These are phyloP conservation scores for Arthroderma uncinatum DNA, from an alignment of 2,329 filamentous ascomycete species.

Conservation along the genomic window DNA sequence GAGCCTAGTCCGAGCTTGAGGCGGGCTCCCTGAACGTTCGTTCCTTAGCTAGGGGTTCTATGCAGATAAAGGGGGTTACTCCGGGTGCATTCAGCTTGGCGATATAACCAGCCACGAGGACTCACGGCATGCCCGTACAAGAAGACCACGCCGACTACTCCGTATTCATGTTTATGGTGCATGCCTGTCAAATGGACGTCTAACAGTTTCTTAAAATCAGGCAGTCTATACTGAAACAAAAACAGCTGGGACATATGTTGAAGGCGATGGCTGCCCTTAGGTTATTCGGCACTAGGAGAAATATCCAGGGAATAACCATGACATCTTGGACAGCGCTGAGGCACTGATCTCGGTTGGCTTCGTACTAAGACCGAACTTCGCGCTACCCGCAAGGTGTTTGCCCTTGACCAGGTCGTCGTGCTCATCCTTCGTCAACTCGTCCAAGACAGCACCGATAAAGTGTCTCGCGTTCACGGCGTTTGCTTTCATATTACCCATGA, in stretches of 20 bases:
- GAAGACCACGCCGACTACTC: too few relatives aligned
- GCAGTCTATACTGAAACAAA: not conserved
- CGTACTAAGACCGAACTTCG: constrained; percentile 75
- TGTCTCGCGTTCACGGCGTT: constrained; percentile 79
- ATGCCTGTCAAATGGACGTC: not conserved
- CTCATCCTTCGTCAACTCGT: constrained; percentile 69
- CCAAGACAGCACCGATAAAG: constrained; percentile 69
- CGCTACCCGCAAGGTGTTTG: constrained; percentile 67
- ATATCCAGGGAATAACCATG: constrained; percentile 81
- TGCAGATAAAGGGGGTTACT: too few relatives aligned
- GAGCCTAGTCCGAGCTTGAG: too few relatives aligned
- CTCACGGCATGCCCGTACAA: not conserved
- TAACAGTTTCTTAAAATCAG: not conserved
- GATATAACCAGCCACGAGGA: not conserved
- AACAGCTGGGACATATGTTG: not conserved
- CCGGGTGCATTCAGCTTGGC: not conserved
- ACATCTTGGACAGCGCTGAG: constrained; percentile 66
- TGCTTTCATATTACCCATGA: constrained; percentile 90
- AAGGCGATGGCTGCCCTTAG: not conserved
- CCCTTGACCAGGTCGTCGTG: constrained; percentile 64
- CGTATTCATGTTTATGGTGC: too few relatives aligned
- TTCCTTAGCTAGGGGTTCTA: too few relatives aligned
- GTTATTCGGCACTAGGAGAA: constrained; percentile 34
- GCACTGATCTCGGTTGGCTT: constrained; percentile 60
- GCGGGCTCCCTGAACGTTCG: too few relatives aligned